Base-by-base conservation (phyloP, 1,284 basidiomycete genomes). In the Marasmius tenuissimus region DNA sequence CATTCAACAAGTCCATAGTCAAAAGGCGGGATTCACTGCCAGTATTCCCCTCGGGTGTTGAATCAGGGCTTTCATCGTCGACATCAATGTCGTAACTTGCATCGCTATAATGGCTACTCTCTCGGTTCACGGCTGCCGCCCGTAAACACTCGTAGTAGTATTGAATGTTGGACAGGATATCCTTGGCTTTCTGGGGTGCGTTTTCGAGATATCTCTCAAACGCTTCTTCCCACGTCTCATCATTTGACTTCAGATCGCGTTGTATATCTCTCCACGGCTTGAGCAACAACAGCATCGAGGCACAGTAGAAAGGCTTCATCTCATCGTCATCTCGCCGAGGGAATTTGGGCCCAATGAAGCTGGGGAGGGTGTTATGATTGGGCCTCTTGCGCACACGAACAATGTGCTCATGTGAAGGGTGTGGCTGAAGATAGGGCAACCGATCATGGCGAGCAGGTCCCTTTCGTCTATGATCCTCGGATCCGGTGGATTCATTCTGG, bases 251-350 rank as follows among this genome's bases (percentile, higher is more conserved):
- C 33, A 79, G 61, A 35, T 77, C 76, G 0, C 11, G 61, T 7
- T 35, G 4, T 0, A 77, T 1, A 14, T 63, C 53, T 1, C 74
- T 51, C 79, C 80, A 82, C 20, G 79, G 78, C 51, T 74, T 76
- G 0, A 82, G 61, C 0, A 81, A 66, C 9, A 72, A 4, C 0
- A 81, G 59, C 68, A 81, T 78, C 4, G 58, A 67, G 3, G 78
- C 78, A 57, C 68, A 75, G 60, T 77, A 80, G 8, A 74, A 69
- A 2, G 66, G 67, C 12, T 67, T 51, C 6, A 39, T 61, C 0
- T 68, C 67, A 7, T 62, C 56, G 47, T 75, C 69, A 51, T 77
- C 69, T 2, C 59, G 57, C 6, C 66, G 50, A 1, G 75, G 73
- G 54, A 79, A 74, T 56, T 67, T 75, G 10, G 16, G 58, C 0